Conservation (phyloP, 2,329 filamentous ascomycete species). For the Microcyclosporella mali region DNA sequence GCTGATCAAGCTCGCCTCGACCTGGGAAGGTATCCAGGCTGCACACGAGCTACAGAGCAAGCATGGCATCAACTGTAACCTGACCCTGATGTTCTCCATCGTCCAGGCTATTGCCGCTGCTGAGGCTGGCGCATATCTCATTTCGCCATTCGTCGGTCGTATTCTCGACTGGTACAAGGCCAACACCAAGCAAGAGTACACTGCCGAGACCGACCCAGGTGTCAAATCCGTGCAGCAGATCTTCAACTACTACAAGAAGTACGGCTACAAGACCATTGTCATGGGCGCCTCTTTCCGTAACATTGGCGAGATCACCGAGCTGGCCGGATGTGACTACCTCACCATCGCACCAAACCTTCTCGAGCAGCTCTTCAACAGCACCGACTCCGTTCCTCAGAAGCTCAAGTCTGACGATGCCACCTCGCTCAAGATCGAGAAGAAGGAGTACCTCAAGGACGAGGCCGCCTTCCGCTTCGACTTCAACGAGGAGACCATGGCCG, state of each 20-base stretch:
- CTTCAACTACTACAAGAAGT: conserved; percentile 99
- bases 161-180: conserved; percentile 99
- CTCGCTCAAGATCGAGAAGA: conserved; percentile 74
- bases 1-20: conserved; percentile 98
- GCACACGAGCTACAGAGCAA: conserved; percentile 93
- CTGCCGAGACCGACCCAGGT: conserved; percentile 85
- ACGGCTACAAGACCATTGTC: conserved; percentile 97
- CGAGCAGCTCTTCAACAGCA: conserved; percentile 86
- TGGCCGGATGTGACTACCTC: conserved; percentile 96
- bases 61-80: conserved; percentile 95
- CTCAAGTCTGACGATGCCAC: conserved; percentile 64
- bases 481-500: conserved; percentile 99
- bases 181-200: conserved; percentile 86
- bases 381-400: conserved; percentile 80
- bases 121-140: conserved; percentile 92
- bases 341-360: conserved; percentile 95
- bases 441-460: conserved; percentile 86
- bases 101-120: conserved; percentile 92
- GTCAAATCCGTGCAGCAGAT: conserved; percentile 89
- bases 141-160: conserved; percentile 97
- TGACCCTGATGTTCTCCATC: conserved; percentile 97
- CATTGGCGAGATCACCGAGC: conserved; percentile 92
- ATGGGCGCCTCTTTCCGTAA: conserved; percentile 99
- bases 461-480: conserved; percentile 93
- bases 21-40: conserved; percentile 99